Evolutionary conservation across 2,329 filamentous ascomycete species (phyloP), one percentile per base, ranked within the genome.

Genomic region (Fusarium sp.): DNA sequence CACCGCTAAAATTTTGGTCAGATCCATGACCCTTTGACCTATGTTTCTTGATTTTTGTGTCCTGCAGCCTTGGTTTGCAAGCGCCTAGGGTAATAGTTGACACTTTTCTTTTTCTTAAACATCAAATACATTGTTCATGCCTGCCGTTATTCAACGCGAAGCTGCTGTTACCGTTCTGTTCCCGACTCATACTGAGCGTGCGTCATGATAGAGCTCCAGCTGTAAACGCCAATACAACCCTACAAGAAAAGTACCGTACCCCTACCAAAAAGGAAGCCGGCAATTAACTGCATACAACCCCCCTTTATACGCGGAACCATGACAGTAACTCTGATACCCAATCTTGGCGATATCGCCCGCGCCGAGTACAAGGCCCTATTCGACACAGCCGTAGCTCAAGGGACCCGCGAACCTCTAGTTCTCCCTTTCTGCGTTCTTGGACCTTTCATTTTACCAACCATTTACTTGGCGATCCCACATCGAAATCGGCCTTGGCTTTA

Each of bases 381-480:
- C 71, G 65, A 71, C 44, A 69, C 72, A 4, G 75, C 75, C 43
- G 65, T 80, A 33, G 74, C 77, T 49, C 76, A 80, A 6, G 83
- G 83, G 44, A 74, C 68, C 8, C 73, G 79, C 32, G 78, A 77
- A 41, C 86, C 85, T 3, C 78, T 89, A 19, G 71, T 89, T 19
- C 39, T 89, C 9, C 87, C 87, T 0, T 83, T 85, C 58, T 78
- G 81, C 56, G 59, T 88, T 8, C 60, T 86, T 22, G 83, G 81
- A 5, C 72, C 81, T 27, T 78, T 84, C 44, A 47, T 87, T 41
- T 55, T 90, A 4, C 84, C 86, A 0, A 75, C 82, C 1, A 65
- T 87, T 5, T 90, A 88, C 75, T 81, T 90, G 15, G 77, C 83
- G 48, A 79, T 90, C 61, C 85, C 87, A 2, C 87, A 90, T 70